Conservation (phyloP, 169 alveolate species). For the Cryptosporidium andersoni region DNA sequence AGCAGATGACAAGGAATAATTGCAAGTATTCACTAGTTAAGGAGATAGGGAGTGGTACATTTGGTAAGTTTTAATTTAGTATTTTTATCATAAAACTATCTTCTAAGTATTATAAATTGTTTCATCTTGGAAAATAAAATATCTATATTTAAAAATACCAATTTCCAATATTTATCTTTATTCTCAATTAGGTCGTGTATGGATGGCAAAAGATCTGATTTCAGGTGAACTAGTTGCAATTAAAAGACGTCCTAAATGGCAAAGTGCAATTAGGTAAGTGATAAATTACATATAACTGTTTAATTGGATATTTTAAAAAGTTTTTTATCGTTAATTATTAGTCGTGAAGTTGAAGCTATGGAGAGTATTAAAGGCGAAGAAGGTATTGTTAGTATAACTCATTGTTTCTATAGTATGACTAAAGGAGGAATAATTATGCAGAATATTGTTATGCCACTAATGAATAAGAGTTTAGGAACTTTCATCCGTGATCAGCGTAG, state of each 20-base stretch:
- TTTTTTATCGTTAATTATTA: not conserved
- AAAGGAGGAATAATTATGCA: conserved; percentile 67
- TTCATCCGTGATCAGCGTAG: conserved; percentile 38
- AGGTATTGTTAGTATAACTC: conserved; percentile 18
- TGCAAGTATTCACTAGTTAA: conserved; percentile 29
- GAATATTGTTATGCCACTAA: conserved; percentile 65
- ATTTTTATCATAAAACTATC: not conserved
- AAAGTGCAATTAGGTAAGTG: conserved; percentile 51
- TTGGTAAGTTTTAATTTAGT: conserved; percentile 37
- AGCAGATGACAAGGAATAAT: no score
- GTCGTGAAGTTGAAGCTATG: conserved; percentile 71
- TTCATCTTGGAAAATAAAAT: no score
- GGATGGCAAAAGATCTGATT: conserved; percentile 57
- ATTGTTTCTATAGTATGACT: conserved; percentile 53
- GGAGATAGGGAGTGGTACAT: conserved; percentile 69
- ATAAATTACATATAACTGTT: not conserved
- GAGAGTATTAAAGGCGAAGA: conserved; percentile 28
- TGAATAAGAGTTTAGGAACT: conserved; percentile 54
- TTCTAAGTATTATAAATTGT: not conserved
- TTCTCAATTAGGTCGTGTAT: conserved; percentile 36
- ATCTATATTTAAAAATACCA: no score
- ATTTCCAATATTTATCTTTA: not conserved
- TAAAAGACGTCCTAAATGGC: conserved; percentile 68
- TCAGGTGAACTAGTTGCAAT: conserved; percentile 55
- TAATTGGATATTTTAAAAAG: not conserved